Conservation (phyloP, 2,329 filamentous ascomycete genomes). For the Coniella vitis region DNA sequence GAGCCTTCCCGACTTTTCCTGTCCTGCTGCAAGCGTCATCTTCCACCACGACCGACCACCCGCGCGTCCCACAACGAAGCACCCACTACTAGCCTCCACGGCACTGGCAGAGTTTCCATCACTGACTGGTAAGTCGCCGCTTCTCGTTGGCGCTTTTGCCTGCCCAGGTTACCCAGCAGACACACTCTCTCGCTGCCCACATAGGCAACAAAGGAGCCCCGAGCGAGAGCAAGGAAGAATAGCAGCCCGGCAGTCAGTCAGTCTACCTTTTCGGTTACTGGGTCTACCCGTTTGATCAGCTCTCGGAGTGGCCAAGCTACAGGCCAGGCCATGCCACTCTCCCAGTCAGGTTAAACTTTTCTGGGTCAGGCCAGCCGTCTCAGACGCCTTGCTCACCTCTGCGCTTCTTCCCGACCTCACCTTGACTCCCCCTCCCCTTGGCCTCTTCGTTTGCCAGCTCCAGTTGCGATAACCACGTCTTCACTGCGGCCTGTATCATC, state of each 20-base stretch:
- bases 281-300: too few relatives aligned
- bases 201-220: too few relatives aligned
- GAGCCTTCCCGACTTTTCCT: not conserved
- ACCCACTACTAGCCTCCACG: too few relatives aligned
- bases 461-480: too few relatives aligned
- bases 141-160: too few relatives aligned
- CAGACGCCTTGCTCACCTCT: not conserved
- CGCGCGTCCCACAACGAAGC: not conserved
- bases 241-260: too few relatives aligned
- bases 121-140: not conserved
- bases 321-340: not conserved
- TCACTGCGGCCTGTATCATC: too few relatives aligned
- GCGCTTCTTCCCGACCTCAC: not conserved
- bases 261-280: too few relatives aligned
- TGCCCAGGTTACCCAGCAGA: too few relatives aligned
- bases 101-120: not conserved
- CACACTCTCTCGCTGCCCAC: too few relatives aligned
- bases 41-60: slow-evolving; percentile 2
- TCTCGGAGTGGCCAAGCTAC: not conserved
- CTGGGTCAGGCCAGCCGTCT: not conserved
- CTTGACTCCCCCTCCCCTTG: not conserved
- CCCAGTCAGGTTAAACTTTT: slow-evolving; percentile 2
- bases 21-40: slow-evolving; percentile 9
- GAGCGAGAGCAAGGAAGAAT: too few relatives aligned
- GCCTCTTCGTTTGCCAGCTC: not conserved